Conservation (phyloP, 257 asterid genomes). For the Agastache rugosa region DNA sequence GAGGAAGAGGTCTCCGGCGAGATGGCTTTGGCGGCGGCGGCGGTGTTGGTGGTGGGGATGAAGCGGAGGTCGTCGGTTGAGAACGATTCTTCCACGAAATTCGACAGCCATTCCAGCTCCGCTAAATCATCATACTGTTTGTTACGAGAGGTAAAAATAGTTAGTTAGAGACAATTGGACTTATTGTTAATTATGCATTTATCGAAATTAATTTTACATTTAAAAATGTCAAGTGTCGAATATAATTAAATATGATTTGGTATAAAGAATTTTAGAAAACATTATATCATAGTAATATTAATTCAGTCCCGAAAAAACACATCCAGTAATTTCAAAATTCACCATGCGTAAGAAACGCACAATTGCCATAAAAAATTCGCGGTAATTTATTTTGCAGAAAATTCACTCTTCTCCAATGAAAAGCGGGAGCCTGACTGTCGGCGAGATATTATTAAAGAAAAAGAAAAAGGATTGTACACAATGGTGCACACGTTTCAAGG, state of each 20-base stretch:
- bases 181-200: not conserved
- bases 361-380: conserved; percentile 1
- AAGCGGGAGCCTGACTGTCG: conserved; percentile 38
- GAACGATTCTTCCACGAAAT: conserved; percentile 95
- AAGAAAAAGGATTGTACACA: conserved; percentile 5
- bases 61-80: conserved; percentile 79
- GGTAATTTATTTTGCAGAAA: conserved; percentile 6
- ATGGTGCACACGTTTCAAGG: conserved; percentile 45
- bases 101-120: conserved; percentile 98
- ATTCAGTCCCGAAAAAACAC: not conserved
- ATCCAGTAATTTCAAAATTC: not conserved
- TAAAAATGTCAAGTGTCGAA: no score
- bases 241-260: no score
- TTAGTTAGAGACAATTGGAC: conserved; percentile 7
- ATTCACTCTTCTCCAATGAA: conserved; percentile 30
- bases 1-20: conserved; percentile 59
- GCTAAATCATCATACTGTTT: conserved; percentile 92
- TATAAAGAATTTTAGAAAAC: no score
- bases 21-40: conserved; percentile 37
- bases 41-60: conserved; percentile 56
- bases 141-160: conserved; percentile 27
- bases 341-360: conserved; percentile 1
- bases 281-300: not conserved
- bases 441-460: not conserved
- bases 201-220: not conserved